Base-by-base conservation (phyloP, 75 land plant genomes). In the Selaginella moellendorffii region DNA sequence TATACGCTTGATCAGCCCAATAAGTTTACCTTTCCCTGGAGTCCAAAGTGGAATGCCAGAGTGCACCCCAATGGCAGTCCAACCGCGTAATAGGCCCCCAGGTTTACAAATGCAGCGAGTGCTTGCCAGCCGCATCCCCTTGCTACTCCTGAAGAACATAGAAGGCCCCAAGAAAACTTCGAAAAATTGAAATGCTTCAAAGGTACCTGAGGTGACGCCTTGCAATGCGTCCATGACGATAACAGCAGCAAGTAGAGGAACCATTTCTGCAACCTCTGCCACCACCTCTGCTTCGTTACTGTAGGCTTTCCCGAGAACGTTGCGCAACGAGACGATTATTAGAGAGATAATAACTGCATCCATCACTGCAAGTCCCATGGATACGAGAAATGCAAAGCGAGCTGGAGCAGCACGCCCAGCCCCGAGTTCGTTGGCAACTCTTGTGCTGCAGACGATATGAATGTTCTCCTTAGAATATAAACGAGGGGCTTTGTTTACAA, bases 61-160 rank as follows among this genome's bases (percentile, higher is more conserved):
- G 81, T 61, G 23, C 28, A 22, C 24, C 81, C 83, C 1, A 76
- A 18, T 28, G 87, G 87, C 29, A 84, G 31, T 17, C 87, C 87
- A 30, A 84, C 75, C 0, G 71, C 74, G 62, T 84, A 84, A 53
- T 81, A 84, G 28, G 84, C 83, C 2, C 74, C 81, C 26, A 84
- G 59, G 54, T 84, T 84, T 20, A 76, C 74, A 26, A 76, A 71
- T 0, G 87, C 87, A 12, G 76, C 83, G 30, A 78, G 74, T 20
- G 77, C 66, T 70, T 84, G 87, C 87, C 87, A 84, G 68, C 87
- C 87, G 52, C 87, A 81, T 12, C 84, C 87, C 26, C 83, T 80
- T 26, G 83, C 87, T 24, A 84, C 87, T 23, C 96, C 96, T 90
- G 75, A 23, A 56, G 25, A 71, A 22, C 30, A 64, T 26, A 63